Conservation (phyloP, 225 moss, liverwort and hornwort species). For the Rhytidiadelphus loreus region DNA sequence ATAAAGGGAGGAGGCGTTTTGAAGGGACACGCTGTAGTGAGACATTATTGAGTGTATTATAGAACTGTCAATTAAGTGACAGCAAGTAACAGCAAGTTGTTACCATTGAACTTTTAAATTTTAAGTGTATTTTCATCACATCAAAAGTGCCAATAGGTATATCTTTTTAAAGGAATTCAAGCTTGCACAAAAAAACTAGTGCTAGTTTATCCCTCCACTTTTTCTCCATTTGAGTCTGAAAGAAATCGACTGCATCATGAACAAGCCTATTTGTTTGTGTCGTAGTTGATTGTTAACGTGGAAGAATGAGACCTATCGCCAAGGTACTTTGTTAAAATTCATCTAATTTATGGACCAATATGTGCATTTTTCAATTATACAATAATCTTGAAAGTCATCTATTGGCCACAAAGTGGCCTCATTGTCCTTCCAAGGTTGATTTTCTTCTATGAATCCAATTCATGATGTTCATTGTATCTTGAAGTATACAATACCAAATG, state of each 20-base stretch:
- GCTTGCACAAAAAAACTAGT: not conserved
- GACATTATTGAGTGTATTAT: not conserved
- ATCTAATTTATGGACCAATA: not conserved
- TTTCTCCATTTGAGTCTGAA: not conserved
- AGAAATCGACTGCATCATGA: not conserved
- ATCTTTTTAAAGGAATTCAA: not conserved
- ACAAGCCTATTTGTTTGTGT: not conserved
- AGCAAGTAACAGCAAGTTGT: not conserved
- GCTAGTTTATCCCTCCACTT: not conserved
- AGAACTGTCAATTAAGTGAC: not conserved
- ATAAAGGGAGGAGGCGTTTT: not conserved
- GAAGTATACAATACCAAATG: not conserved
- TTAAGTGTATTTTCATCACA: not conserved
- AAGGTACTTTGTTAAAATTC: not conserved
- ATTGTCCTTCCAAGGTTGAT: not conserved
- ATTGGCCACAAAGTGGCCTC: no score
- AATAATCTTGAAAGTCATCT: not conserved
- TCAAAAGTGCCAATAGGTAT: not conserved
- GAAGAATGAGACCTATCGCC: no score
- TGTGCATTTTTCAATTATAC: not conserved
- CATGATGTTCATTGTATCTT: not conserved
- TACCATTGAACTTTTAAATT: not conserved
- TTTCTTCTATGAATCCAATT: not conserved
- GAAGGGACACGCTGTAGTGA: not conserved
- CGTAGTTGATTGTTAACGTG: not conserved